phyloP scores from a whole-genome alignment of 768 basidiomycete genomes.

The Lentinula guzmanii region DNA sequence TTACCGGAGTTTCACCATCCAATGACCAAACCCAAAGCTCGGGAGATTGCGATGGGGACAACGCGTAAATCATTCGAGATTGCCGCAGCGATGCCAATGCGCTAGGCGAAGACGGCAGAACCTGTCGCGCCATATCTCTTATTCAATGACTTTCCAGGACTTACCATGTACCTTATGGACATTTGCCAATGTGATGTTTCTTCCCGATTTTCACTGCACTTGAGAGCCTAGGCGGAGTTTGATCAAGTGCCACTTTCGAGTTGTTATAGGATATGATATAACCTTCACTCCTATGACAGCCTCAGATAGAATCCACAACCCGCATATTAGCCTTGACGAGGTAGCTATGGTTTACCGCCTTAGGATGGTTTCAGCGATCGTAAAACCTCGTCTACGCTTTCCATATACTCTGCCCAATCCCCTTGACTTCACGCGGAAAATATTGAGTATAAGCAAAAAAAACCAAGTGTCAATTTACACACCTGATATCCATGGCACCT shows the following conservation, averaged over 20 bases:
- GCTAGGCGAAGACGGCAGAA: conserved; percentile 2
- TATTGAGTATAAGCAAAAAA: not conserved
- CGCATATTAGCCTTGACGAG: no score
- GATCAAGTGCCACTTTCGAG: no score
- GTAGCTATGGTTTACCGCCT: not conserved
- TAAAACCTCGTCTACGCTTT: not conserved
- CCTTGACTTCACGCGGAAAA: not conserved
- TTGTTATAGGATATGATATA: no score
- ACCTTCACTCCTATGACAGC: no score
- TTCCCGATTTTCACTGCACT: not conserved
- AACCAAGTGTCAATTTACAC: not conserved
- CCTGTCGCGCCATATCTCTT: not conserved
- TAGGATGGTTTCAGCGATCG: not conserved
- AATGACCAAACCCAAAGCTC: no score
- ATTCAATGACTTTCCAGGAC: not conserved
- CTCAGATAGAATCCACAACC: no score
- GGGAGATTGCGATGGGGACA: no score
- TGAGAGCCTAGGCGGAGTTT: no score
- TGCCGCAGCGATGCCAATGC: conserved; percentile 1
- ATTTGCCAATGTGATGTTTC: not conserved
- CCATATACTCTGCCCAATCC: not conserved
- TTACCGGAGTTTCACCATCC: no score
- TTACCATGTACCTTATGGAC: not conserved
- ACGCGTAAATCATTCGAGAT: not conserved
- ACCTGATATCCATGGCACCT: not conserved